Conservation (phyloP, 2,329 filamentous ascomycete genomes). For the Aspergillus tubingensis region DNA sequence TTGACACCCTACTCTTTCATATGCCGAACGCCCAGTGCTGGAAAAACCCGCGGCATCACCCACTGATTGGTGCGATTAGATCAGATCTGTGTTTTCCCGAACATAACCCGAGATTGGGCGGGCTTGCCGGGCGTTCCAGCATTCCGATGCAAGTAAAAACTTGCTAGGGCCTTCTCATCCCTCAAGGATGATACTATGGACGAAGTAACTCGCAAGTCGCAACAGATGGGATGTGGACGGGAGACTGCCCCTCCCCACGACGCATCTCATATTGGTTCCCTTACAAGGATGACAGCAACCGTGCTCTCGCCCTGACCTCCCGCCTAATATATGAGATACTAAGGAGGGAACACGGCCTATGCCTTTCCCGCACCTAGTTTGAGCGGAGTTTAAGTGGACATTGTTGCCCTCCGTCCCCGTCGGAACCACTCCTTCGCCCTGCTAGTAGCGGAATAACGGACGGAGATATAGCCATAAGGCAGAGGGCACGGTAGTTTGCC, state of each 20-base stretch:
- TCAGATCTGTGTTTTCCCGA: conserved; percentile 18
- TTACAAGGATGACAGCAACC: neutral
- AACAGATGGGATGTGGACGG: neutral
- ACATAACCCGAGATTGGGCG: conserved; percentile 15
- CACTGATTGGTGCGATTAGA: conserved; percentile 1
- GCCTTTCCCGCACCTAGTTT: neutral
- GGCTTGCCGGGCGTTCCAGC: neutral
- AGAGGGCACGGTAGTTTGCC: neutral
- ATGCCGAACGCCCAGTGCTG: conserved; percentile 1
- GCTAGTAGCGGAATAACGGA: neutral
- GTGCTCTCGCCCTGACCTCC: neutral
- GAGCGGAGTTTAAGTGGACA: neutral
- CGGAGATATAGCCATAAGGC: conserved; percentile 4
- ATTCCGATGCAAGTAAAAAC: neutral
- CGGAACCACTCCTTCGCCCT: neutral
- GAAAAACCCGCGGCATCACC: neutral
- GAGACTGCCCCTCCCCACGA: neutral
- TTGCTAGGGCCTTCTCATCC: too few relatives aligned
- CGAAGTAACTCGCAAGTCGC: too few relatives aligned
- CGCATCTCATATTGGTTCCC: neutral
- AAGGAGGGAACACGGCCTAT: neutral
- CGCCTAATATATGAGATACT: neutral
- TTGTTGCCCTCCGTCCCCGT: neutral
- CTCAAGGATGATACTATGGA: too few relatives aligned
- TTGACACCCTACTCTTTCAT: neutral